These are phyloP conservation scores for Penicillium silybi DNA, from an alignment of 495 filamentous ascomycete genomes.

Conservation along the genomic window DNA sequence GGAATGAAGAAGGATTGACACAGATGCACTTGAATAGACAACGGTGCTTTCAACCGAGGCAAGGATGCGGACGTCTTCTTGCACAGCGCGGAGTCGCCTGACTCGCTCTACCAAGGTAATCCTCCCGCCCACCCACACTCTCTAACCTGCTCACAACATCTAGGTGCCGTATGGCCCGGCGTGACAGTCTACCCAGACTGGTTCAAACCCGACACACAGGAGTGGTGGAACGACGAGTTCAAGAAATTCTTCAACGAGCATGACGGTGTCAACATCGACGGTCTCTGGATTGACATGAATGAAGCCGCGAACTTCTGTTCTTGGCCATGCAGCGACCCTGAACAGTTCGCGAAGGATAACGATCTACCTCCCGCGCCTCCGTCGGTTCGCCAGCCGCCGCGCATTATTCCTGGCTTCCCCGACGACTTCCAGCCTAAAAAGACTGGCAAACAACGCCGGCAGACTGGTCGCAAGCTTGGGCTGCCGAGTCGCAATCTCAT, in stretches of 20 bases:
- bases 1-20: neutral
- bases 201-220: constrained; percentile 64
- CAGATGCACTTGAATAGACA: constrained; percentile 38
- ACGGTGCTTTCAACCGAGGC: constrained; percentile 62
- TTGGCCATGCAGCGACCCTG: constrained; percentile 68
- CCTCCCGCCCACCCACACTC: neutral
- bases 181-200: constrained; percentile 79
- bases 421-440: constrained; percentile 61
- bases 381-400: constrained; percentile 54
- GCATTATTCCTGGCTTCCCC: constrained; percentile 67
- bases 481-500: constrained; percentile 63
- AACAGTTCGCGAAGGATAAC: constrained; percentile 44
- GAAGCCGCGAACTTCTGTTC: constrained; percentile 70
- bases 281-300: constrained; percentile 86
- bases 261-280: constrained; percentile 76
- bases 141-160: neutral
- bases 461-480: constrained; percentile 40
- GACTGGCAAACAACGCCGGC: constrained; percentile 4
- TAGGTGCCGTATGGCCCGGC: constrained; percentile 79
- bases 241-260: constrained; percentile 59
- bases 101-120: constrained; percentile 56
- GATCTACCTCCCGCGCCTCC: constrained; percentile 64
- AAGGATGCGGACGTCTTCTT: constrained; percentile 61
- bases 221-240: constrained; percentile 76
- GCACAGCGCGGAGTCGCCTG: constrained; percentile 55